These are phyloP conservation scores for Xylaria sp. DNA, from an alignment of 2,329 filamentous ascomycete species.

Conservation along the genomic window DNA sequence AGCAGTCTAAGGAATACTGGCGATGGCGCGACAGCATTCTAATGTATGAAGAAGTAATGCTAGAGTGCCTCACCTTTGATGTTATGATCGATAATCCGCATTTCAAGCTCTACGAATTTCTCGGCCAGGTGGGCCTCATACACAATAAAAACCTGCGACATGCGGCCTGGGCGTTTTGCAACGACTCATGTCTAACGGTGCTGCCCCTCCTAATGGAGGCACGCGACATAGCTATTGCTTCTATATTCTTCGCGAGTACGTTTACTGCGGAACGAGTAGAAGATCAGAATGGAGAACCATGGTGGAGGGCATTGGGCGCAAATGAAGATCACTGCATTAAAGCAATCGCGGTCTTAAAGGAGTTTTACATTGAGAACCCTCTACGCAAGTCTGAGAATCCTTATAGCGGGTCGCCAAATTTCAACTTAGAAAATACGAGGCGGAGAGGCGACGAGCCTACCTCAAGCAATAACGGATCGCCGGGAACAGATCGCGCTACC, in stretches of 20 bases:
- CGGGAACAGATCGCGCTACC: constrained; percentile 54
- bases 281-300: constrained; percentile 75
- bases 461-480: constrained; percentile 58
- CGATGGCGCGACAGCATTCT: constrained; percentile 94
- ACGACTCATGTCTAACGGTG: constrained; percentile 84
- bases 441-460: constrained; percentile 51
- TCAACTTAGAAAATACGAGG: constrained; percentile 61
- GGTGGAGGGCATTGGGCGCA: constrained; percentile 84
- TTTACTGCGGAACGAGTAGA: constrained; percentile 77
- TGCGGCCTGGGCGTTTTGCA: constrained; percentile 90
- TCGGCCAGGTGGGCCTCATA: constrained; percentile 73
- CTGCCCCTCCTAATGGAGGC: constrained; percentile 82
- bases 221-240: constrained; percentile 80
- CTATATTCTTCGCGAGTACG: constrained; percentile 84
- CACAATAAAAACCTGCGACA: constrained; percentile 84
- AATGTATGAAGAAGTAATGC: constrained; percentile 87
- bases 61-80: constrained; percentile 93
- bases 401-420: constrained; percentile 58
- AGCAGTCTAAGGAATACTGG: constrained; percentile 98
- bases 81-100: constrained; percentile 90
- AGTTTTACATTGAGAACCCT: constrained; percentile 69
- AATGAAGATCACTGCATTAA: constrained; percentile 71
- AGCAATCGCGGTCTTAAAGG: constrained; percentile 78
- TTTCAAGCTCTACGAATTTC: constrained; percentile 79
- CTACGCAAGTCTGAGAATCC: constrained; percentile 61